phyloP scores from a whole-genome alignment of 306 rosid genomes.

The Citrullus mucosospermus region DNA sequence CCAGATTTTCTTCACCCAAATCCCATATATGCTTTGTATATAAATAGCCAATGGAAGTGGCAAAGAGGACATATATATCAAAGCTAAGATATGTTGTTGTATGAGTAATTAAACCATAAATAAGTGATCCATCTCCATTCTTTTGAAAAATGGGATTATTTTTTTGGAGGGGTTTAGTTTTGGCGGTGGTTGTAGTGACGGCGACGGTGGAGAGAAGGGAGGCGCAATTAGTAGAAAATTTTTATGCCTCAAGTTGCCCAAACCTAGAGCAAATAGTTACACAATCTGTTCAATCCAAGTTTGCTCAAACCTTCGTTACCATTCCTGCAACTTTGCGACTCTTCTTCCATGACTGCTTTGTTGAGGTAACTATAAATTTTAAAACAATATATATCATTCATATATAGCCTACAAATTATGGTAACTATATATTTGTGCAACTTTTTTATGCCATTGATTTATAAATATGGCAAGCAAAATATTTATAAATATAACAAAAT shows the following conservation, averaged over 20 bases:
- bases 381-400: too few relatives aligned
- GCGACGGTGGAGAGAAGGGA: constrained; percentile 13
- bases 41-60: not conserved
- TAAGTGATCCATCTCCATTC: too few relatives aligned
- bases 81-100: too few relatives aligned
- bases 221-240: constrained; percentile 39
- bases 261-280: constrained; percentile 49
- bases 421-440: too few relatives aligned
- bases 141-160: not conserved
- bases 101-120: too few relatives aligned
- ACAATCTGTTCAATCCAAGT: constrained; percentile 50
- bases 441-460: too few relatives aligned
- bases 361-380: constrained; percentile 31
- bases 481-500: too few relatives aligned
- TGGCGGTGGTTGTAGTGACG: not conserved
- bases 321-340: constrained; percentile 65
- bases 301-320: constrained; percentile 36
- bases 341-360: constrained; percentile 77
- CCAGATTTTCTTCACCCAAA: not conserved
- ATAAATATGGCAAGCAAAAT: too few relatives aligned
- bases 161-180: not conserved
- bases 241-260: constrained; percentile 49
- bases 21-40: not conserved
- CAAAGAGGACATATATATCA: too few relatives aligned
- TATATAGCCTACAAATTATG: too few relatives aligned